phyloP scores from a whole-genome alignment of 768 basidiomycete species.

The Tubosaeta sp. region DNA sequence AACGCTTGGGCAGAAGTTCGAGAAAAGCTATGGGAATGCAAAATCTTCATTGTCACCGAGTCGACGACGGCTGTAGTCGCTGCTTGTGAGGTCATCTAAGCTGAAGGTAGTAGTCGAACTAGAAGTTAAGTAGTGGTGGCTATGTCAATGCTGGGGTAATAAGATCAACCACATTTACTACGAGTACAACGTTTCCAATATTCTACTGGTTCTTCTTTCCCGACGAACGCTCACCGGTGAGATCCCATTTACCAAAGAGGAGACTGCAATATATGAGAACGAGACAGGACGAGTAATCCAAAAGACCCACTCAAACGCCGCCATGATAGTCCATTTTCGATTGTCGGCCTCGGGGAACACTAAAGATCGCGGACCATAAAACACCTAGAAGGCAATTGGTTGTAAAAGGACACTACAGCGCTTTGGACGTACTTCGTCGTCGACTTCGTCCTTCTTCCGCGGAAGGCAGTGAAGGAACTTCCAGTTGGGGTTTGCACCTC shows the following conservation, averaged over 20 bases:
- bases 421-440: slow-evolving; percentile 69
- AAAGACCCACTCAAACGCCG: slow-evolving; percentile 73
- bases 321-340: slow-evolving; percentile 96
- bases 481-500: slow-evolving; percentile 84
- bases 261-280: slow-evolving; percentile 15
- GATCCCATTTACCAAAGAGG: slow-evolving; percentile 47
- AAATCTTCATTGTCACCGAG: slow-evolving; percentile 59
- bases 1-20: slow-evolving; percentile 72
- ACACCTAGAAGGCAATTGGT: slow-evolving; percentile 50
- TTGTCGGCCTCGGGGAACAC: slow-evolving; percentile 96
- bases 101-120: not conserved
- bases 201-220: slow-evolving; percentile 10
- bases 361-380: slow-evolving; percentile 87
- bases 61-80: slow-evolving; percentile 61
- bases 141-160: not conserved
- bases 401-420: not conserved
- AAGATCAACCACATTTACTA: too few species aligned
- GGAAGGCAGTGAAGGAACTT: slow-evolving; percentile 96
- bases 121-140: not conserved
- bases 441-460: slow-evolving; percentile 87
- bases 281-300: slow-evolving; percentile 1
- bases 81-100: slow-evolving; percentile 35
- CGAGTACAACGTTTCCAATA: too few species aligned
- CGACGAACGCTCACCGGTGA: slow-evolving; percentile 18
- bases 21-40: slow-evolving; percentile 76